Percentiles rank a stretch among this genome's conserved stretches.
Evolutionary conservation across 2,329 filamentous ascomycete species (phyloP).

Genomic region (Colletotrichum sp.): DNA sequence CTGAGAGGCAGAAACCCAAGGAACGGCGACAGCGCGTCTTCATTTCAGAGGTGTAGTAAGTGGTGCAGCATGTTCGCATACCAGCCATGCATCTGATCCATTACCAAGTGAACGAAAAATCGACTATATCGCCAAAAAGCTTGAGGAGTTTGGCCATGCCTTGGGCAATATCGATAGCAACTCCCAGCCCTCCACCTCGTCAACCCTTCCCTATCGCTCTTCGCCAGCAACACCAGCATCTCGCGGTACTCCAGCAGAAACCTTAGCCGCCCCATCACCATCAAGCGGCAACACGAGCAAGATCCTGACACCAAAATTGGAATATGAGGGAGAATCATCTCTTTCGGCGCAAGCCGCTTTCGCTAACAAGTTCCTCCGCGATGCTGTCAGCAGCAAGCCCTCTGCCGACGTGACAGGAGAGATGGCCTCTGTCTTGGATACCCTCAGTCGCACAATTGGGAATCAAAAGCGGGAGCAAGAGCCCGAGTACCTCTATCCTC

Average conservation of each 20-base stretch:
- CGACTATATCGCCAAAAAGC: constrained; percentile 2
- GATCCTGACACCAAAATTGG: not conserved
- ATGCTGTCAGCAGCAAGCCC: constrained; percentile 20
- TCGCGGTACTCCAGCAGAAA: not conserved
- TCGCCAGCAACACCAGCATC: constrained; percentile 8
- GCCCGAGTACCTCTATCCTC: constrained; percentile 1
- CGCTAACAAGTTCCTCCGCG: constrained; percentile 24
- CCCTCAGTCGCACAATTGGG: constrained; percentile 15
- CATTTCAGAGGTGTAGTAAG: constrained; percentile 9
- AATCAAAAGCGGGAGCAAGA: constrained; percentile 14
- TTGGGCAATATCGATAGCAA: not conserved
- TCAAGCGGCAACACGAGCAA: not conserved
- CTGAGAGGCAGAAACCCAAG: not conserved
- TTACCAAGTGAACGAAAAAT: not conserved
- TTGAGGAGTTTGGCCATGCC: not conserved
- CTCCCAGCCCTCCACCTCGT: not conserved
- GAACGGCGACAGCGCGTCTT: constrained; percentile 4
- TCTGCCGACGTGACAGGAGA: constrained; percentile 20
- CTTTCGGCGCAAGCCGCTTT: constrained; percentile 25
- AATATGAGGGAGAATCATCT: constrained; percentile 25
- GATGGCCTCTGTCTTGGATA: constrained; percentile 23
- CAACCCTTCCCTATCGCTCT: not conserved
- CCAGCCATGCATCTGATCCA: rapidly evolving
- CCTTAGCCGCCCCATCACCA: not conserved
- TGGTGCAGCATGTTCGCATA: rapidly evolving